phyloP scores from a whole-genome alignment of 345 rosid species.

The Eucalyptus camaldulensis region DNA sequence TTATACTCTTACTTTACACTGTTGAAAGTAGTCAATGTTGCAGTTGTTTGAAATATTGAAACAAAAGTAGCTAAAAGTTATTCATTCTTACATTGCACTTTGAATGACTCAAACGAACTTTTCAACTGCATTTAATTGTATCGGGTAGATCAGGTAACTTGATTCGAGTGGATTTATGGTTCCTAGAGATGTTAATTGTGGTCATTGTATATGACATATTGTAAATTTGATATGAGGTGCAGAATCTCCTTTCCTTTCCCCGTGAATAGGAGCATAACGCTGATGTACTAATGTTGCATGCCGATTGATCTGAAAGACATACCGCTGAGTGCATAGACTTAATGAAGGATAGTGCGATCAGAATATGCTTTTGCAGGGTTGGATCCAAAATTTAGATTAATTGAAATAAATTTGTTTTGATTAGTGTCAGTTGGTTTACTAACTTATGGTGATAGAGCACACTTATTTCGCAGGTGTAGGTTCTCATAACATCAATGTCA shows the following conservation, averaged over 20 bases:
- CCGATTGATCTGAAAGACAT: not conserved
- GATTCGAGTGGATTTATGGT: not conserved
- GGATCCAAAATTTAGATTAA: not conserved
- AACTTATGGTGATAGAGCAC: not conserved
- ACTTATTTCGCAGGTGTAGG: not conserved
- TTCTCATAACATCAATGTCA: not conserved
- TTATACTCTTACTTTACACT: not conserved
- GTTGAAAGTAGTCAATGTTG: not conserved
- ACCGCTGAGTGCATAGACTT: not conserved
- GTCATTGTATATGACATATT: not conserved
- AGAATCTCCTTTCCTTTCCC: not conserved
- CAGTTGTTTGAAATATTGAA: not conserved
- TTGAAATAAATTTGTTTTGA: not conserved
- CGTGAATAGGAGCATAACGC: not conserved
- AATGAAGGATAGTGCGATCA: not conserved
- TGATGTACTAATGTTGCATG: not conserved
- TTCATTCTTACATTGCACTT: not conserved
- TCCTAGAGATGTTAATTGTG: not conserved
- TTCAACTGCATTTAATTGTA: not conserved
- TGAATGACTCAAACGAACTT: not conserved
- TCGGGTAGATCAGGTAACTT: not conserved
- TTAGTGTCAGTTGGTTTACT: not conserved
- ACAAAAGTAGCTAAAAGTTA: not conserved
- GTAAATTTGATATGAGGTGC: not conserved
- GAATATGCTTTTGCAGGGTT: not conserved